These are phyloP conservation scores for Candida sanyaensis DNA, from an alignment of 1,139 yeast species.

Conservation along the genomic window DNA sequence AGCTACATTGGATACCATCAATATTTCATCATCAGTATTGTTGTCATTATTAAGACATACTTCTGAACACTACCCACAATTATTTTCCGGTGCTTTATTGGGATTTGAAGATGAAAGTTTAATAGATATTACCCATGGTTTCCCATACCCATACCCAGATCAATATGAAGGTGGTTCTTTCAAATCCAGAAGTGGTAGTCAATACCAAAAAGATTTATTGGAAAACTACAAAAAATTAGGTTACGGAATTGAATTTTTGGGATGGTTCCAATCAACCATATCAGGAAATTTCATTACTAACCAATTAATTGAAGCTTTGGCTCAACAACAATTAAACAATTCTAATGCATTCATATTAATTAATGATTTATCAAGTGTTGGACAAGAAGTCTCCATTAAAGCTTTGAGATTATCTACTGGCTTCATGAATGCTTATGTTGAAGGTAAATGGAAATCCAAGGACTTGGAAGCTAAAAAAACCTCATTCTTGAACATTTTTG, in stretches of 20 bases:
- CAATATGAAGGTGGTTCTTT: slow-evolving; percentile 58
- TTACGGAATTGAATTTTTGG: slow-evolving; percentile 72
- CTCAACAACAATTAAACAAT: slow-evolving; percentile 63
- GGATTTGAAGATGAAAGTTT: slow-evolving; percentile 68
- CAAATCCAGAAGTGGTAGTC: slow-evolving; percentile 60
- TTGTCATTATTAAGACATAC: slow-evolving; percentile 75
- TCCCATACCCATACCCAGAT: slow-evolving; percentile 61
- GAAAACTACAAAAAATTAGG: slow-evolving; percentile 64
- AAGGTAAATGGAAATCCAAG: slow-evolving; percentile 66
- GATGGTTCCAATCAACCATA: slow-evolving; percentile 77
- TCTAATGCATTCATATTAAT: slow-evolving; percentile 69
- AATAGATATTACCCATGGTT: slow-evolving; percentile 60
- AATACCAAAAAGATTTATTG: slow-evolving; percentile 71
- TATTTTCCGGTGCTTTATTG: slow-evolving; percentile 73
- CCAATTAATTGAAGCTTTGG: slow-evolving; percentile 65
- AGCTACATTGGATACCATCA: slow-evolving; percentile 48
- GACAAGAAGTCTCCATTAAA: slow-evolving; percentile 63
- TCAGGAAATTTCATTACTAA: slow-evolving; percentile 72
- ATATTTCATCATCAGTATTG: slow-evolving; percentile 61
- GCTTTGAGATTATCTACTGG: slow-evolving; percentile 70
- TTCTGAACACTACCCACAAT: slow-evolving; percentile 64
- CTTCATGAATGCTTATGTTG: slow-evolving; percentile 59
- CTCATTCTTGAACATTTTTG: slow-evolving; percentile 68
- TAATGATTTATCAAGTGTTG: slow-evolving; percentile 72
- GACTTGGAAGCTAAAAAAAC: slow-evolving; percentile 61